phyloP scores from a whole-genome alignment of 257 asterid genomes.

The Ehretia macrophylla region DNA sequence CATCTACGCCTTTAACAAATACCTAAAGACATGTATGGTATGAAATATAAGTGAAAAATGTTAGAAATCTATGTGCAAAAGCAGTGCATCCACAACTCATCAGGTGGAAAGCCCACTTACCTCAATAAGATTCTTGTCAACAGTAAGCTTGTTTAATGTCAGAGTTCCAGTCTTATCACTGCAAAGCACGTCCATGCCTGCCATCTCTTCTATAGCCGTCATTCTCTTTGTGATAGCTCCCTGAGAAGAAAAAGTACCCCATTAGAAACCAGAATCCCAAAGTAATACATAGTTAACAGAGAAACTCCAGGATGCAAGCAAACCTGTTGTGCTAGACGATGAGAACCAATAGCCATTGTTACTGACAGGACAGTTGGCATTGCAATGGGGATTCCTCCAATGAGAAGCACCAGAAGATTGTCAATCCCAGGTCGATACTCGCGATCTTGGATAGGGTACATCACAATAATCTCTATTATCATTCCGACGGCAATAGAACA shows the following conservation, averaged over 20 bases:
- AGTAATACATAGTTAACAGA: neutral
- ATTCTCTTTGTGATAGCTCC: constrained; percentile 99
- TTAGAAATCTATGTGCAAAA: neutral
- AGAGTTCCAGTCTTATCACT: constrained; percentile 96
- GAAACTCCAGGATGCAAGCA: constrained; percentile 8
- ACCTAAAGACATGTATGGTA: constrained; percentile 37
- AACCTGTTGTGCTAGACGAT: constrained; percentile 96
- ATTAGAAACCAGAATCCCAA: neutral
- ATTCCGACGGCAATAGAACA: constrained; percentile 98
- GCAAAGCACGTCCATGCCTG: constrained; percentile 99
- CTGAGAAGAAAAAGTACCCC: constrained; percentile 26
- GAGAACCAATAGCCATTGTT: constrained; percentile 99
- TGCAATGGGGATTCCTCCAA: constrained; percentile 98
- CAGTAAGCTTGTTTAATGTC: constrained; percentile 91
- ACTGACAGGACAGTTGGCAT: constrained; percentile 99
- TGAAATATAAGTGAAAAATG: neutral
- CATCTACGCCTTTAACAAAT: constrained; percentile 80
- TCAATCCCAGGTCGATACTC: constrained; percentile 93
- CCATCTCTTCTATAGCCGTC: constrained; percentile 99
- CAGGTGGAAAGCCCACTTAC: constrained; percentile 26
- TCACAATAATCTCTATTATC: constrained; percentile 82
- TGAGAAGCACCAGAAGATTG: constrained; percentile 94
- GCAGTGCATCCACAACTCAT: constrained; percentile 5
- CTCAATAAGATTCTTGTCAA: constrained; percentile 94
- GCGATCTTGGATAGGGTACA: constrained; percentile 94